These are phyloP conservation scores for Telfairia occidentalis DNA, from an alignment of 331 rosid genomes.

Conservation along the genomic window DNA sequence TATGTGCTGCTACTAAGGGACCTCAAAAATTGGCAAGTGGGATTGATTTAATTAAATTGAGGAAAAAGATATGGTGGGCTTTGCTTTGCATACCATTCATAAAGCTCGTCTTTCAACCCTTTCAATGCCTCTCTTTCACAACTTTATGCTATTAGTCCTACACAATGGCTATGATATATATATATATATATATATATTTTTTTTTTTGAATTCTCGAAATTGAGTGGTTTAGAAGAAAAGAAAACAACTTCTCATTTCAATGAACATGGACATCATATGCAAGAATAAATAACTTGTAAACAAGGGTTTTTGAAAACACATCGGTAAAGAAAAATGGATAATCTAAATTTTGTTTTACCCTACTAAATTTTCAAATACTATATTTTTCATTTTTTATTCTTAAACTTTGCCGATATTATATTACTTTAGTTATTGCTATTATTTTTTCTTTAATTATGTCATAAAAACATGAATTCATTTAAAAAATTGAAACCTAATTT, in stretches of 20 bases:
- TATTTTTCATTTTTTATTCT: background rate
- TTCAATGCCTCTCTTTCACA: background rate
- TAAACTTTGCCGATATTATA: background rate
- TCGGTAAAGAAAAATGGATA: background rate
- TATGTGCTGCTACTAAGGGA: background rate
- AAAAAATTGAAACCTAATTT: background rate
- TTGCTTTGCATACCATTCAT: background rate
- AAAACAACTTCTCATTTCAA: background rate
- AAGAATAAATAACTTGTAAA: background rate
- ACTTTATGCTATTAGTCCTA: background rate
- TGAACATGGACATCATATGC: background rate
- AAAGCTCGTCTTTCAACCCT: background rate
- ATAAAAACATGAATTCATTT: background rate
- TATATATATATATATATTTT: background rate
- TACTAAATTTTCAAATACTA: too few species aligned
- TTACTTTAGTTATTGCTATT: background rate
- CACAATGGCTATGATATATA: background rate
- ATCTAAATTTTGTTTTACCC: too few species aligned
- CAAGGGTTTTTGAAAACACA: background rate
- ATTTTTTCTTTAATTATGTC: background rate
- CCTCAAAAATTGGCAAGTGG: background rate
- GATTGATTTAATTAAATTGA: background rate
- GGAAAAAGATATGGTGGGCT: background rate
- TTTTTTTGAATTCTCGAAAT: background rate
- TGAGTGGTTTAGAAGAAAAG: constrained; percentile 10